phyloP scores from a whole-genome alignment of 345 rosid genomes.

The Gossypium thurberi region DNA sequence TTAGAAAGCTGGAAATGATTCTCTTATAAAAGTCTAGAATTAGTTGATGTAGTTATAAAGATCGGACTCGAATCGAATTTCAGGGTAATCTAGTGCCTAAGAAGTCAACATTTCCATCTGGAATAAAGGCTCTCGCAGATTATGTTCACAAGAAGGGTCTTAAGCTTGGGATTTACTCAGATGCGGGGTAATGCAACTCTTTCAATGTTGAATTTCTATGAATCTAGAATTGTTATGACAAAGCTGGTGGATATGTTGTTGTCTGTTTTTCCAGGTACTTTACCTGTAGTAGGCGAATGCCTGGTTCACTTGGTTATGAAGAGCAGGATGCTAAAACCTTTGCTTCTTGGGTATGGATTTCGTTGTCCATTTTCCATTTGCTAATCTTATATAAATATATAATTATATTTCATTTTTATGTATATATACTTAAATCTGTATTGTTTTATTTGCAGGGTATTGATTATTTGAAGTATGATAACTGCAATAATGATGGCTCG shows the following conservation, averaged over 20 bases:
- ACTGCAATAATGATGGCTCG: constrained; percentile 53
- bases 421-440: not conserved
- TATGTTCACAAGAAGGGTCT: constrained; percentile 80
- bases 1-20: not conserved
- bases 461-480: constrained; percentile 91
- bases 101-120: constrained; percentile 70
- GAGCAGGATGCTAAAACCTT: constrained; percentile 88
- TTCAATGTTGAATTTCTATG: not conserved
- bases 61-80: constrained; percentile 11
- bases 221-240: not conserved
- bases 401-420: not conserved
- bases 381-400: not conserved
- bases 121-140: constrained; percentile 73
- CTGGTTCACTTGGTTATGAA: constrained; percentile 88
- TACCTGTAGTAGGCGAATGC: constrained; percentile 85
- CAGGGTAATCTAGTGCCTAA: constrained; percentile 67
- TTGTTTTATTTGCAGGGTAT: constrained; percentile 47
- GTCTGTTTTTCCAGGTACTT: constrained; percentile 39
- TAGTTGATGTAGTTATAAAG: not conserved
- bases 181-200: constrained; percentile 60
- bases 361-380: not conserved
- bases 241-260: not conserved
- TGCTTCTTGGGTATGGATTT: constrained; percentile 69
- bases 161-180: constrained; percentile 83
- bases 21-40: not conserved